phyloP scores from a whole-genome alignment of 805 yeast species.

The Yarrowia deformans region DNA sequence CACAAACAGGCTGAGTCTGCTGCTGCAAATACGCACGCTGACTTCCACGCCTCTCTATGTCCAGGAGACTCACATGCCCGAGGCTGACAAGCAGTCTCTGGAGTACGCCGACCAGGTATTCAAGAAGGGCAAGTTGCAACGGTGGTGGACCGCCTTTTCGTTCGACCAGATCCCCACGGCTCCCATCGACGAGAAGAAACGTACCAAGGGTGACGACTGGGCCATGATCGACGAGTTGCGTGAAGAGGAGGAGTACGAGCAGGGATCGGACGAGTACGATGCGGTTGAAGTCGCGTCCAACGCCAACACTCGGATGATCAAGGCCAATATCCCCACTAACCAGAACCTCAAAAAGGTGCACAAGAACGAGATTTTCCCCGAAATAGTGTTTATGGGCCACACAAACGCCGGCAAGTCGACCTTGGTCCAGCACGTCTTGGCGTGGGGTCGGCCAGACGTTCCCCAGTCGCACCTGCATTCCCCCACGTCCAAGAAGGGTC shows the following conservation, averaged over 20 bases:
- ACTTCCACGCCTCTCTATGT: conserved; percentile 27
- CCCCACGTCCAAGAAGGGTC: conserved; percentile 47
- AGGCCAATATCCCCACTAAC: conserved; percentile 37
- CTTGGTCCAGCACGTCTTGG: conserved; percentile 52
- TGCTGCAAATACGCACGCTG: conserved; percentile 7
- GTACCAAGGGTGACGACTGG: conserved; percentile 28
- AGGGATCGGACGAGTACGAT: conserved; percentile 17
- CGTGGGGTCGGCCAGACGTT: conserved; percentile 33
- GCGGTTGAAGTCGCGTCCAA: not conserved
- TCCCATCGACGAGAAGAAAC: conserved; percentile 23
- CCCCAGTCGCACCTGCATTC: conserved; percentile 56
- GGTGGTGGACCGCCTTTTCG: conserved; percentile 36
- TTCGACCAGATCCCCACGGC: conserved; percentile 38
- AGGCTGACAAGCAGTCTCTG: conserved; percentile 10
- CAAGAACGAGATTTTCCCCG: conserved; percentile 60
- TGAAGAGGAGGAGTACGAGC: conserved; percentile 25
- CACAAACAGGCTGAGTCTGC: not conserved
- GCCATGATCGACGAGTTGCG: conserved; percentile 22
- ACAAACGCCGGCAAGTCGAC: conserved; percentile 91
- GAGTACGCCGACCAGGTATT: conserved; percentile 32
- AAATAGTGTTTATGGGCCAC: conserved; percentile 76
- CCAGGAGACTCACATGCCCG: conserved; percentile 26
- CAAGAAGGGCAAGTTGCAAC: conserved; percentile 27
- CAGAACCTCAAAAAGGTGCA: conserved; percentile 31
- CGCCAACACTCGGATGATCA: conserved; percentile 22